Conservation (phyloP, 306 rosid genomes). For the Betula pendula region DNA sequence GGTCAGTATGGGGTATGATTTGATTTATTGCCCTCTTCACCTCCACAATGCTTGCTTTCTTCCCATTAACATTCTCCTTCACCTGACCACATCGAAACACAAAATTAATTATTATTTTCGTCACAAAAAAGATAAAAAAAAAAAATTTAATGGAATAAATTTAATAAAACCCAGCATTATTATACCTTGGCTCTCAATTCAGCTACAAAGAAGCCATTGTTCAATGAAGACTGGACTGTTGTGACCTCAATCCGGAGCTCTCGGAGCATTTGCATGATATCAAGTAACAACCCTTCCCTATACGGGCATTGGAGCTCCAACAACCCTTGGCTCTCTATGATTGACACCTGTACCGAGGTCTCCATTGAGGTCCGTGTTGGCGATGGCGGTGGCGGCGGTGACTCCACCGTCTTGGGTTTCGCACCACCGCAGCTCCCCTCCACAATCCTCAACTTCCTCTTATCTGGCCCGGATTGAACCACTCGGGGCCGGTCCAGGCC, state of each 20-base stretch:
- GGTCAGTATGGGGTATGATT: slow-evolving; percentile 64
- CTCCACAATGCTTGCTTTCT: slow-evolving; percentile 79
- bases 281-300: slow-evolving; percentile 76
- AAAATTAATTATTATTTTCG: background rate
- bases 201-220: slow-evolving; percentile 63
- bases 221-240: slow-evolving; percentile 64
- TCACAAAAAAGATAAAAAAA: background rate
- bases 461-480: slow-evolving; percentile 35
- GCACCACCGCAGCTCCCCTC: slow-evolving; percentile 50
- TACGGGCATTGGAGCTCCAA: slow-evolving; percentile 79
- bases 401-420: slow-evolving; percentile 41
- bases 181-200: slow-evolving; percentile 72
- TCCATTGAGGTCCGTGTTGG: slow-evolving; percentile 20
- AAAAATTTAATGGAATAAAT: background rate
- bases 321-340: slow-evolving; percentile 81
- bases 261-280: slow-evolving; percentile 68
- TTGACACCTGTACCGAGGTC: slow-evolving; percentile 75
- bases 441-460: slow-evolving; percentile 68
- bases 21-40: slow-evolving; percentile 87
- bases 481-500: background rate
- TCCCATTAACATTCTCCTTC: slow-evolving; percentile 65
- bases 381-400: background rate
- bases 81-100: slow-evolving; percentile 35
- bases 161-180: background rate
- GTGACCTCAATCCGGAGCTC: slow-evolving; percentile 73